Evolutionary conservation across 352 stramenopile genomes (phyloP), one percentile per base, ranked within the genome.

Genomic region (Halophytophthora batemanensis): DNA sequence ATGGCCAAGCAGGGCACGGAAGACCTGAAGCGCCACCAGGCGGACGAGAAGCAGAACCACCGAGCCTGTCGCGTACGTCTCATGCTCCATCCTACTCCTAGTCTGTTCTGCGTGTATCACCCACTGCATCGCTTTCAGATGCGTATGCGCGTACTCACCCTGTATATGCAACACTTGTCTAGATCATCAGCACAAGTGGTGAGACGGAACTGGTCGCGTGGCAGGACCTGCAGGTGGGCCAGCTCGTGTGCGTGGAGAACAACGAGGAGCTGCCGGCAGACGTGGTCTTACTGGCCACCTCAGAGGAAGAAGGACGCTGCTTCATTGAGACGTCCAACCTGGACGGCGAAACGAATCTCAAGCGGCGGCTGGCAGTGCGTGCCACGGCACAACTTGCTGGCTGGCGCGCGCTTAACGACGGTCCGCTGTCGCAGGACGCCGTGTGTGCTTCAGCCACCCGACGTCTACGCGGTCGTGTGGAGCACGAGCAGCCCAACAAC

Each of bases 301-400:
- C 70, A 0, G 69, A 86, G 65, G 66, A 74, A 54, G 67, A 92
- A 68, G 80, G 82, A 0, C 50, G 79, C 19, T 93, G 77, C 51
- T 93, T 88, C 36, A 87, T 94, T 39, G 81, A 95, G 69, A 96
- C 87, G 12, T 79, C 79, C 7, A 92, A 88, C 29, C 58, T 96
- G 2, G 87, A 96, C 44, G 87, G 87, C 1, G 87, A 96, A 46
- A 96, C 85, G 2, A 96, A 96, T 47, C 70, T 96, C 19, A 96
- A 96, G 49, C 56, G 77, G 14, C 64, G 86, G 38, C 50, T 81
- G 29, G 76, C 71, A 14, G 61, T 85, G 13, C 69, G 77, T 18
- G 42, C 63, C 5, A 80, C 70, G 2, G 68, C 73, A 7, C 55
- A 74, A 35, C 39, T 51, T n/a, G 54, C 62, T 23, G 59, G 66